Percentiles rank a stretch among this genome's conserved stretches.
phyloP scores from a whole-genome alignment of 192 early-diverging fungal species.

The Coemansia sp. region DNA sequence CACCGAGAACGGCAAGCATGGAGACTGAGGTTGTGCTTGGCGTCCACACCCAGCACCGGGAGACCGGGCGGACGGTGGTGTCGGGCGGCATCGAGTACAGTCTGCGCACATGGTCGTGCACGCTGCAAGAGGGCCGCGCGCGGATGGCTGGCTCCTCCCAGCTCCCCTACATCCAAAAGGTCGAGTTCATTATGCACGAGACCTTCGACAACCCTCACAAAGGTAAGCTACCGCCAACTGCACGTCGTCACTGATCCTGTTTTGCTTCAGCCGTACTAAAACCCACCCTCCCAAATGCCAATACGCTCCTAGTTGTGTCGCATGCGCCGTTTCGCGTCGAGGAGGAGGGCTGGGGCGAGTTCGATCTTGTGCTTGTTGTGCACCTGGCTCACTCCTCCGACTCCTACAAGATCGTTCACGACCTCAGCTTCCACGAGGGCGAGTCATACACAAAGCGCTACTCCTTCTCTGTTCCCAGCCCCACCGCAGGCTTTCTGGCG shows the following conservation, averaged over 20 bases:
- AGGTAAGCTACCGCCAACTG: constrained; percentile 24
- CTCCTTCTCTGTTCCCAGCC: constrained; percentile 23
- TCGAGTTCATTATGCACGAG: constrained; percentile 51
- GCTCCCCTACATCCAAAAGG: constrained; percentile 46
- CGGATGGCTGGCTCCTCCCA: constrained; percentile 16
- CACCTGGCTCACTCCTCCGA: constrained; percentile 35
- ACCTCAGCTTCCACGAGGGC: constrained; percentile 51
- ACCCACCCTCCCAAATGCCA: too few species aligned
- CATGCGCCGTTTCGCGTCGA: constrained; percentile 41
- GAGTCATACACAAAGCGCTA: constrained; percentile 32
- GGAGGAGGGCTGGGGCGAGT: constrained; percentile 56
- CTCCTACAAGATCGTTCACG: constrained; percentile 36
- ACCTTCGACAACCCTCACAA: constrained; percentile 41
- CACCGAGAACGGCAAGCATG: neutral
- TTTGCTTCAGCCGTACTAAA: too few species aligned
- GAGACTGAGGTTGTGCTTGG: constrained; percentile 28
- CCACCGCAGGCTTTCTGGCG: constrained; percentile 28
- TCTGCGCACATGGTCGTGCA: constrained; percentile 48
- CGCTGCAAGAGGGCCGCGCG: constrained; percentile 38
- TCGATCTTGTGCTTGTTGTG: constrained; percentile 43
- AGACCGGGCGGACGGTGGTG: constrained; percentile 23
- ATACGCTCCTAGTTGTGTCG: constrained; percentile 24
- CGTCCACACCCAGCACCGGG: constrained; percentile 38
- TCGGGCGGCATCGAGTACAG: constrained; percentile 32
- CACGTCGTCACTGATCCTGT: too few species aligned